Evolutionary conservation across 176 grass and related monocot genomes (phyloP), one percentile per base, ranked within the genome.

Genomic region (Oryza meyeriana): DNA sequence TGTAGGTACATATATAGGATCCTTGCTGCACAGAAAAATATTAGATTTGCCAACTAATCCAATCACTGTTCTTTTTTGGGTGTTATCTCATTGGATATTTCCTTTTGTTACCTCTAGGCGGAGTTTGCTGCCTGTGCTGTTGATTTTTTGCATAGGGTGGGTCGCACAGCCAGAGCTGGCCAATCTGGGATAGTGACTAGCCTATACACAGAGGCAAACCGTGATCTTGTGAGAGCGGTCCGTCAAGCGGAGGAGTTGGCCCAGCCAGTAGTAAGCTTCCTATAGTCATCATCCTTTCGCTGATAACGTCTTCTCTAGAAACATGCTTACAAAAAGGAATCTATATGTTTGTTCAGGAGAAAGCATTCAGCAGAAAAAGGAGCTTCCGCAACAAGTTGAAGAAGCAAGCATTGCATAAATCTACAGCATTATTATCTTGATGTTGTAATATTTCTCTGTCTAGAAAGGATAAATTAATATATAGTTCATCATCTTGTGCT

Each of bases 351-450:
- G 12, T 75, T 50, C 86, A 91, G 96, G 96, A 98, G 82, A 84
- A 88, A 48, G 89, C 93, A 13, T 98, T 98, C 80, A 98, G 96
- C 66, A 87, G 96, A 71, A 98, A 98, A 93, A 98, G 96, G 69
- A 98, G 96, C 85, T 98, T 98, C 78, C 91, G 96, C 74, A 98
- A 95, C 76, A 98, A 95, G 64, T 63, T 98, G 69, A 98, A 92
- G 79, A 97, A 95, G 61, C 90, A 85, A 91, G 90, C 86, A 25
- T 25, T 85, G 20, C 78, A 41, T 4, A 71, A 38, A 72, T 67
- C 72, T 0, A 78, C 75, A 82, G 39, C 44, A 6, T 70, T 76
- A 8, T 2, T 83, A 71, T 78, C 80, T 57, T 87, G 25, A 64
- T 75, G 27, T 36, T 13, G 18, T 17, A 28, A 31, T 25, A 1